These are phyloP conservation scores for Fusarium pseudoanthophilum DNA, from an alignment of 2,329 filamentous ascomycete genomes.

Conservation along the genomic window DNA sequence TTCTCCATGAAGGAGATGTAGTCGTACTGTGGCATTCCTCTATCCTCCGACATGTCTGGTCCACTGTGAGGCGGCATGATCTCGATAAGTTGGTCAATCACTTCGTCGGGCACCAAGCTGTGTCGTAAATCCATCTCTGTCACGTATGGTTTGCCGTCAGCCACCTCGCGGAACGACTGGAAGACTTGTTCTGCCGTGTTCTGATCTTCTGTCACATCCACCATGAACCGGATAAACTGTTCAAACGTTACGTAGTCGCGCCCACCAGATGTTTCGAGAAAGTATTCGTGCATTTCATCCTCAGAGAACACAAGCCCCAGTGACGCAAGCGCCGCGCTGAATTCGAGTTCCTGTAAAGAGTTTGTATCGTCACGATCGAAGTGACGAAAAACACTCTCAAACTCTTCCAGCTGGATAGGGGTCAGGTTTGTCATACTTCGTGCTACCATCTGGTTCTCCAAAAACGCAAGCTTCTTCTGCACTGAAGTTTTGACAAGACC, in stretches of 20 bases:
- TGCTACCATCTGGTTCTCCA: constrained; percentile 98
- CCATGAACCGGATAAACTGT: constrained; percentile 99
- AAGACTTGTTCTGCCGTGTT: constrained; percentile 99
- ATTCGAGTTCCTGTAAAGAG: constrained; percentile 90
- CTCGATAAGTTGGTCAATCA: constrained; percentile 90
- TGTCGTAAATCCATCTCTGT: constrained; percentile 97
- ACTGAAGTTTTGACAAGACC: constrained; percentile 91
- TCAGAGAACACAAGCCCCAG: constrained; percentile 96
- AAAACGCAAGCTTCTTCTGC: constrained; percentile 93
- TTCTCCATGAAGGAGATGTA: constrained; percentile 98
- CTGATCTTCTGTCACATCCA: constrained; percentile 97
- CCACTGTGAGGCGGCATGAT: constrained; percentile 88
- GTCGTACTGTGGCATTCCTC: constrained; percentile 88
- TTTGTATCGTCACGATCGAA: constrained; percentile 96
- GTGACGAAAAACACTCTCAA: constrained; percentile 97
- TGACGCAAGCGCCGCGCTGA: constrained; percentile 94
- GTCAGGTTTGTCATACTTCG: constrained; percentile 99
- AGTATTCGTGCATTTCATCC: constrained; percentile 97
- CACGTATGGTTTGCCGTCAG: constrained; percentile 98
- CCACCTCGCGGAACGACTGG: constrained; percentile 96
- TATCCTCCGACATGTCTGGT: constrained; percentile 86
- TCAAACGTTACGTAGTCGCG: constrained; percentile 90
- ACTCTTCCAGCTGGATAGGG: constrained; percentile 97
- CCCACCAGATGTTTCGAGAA: constrained; percentile 84
- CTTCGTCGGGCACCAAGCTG: constrained; percentile 93